Conservation (phyloP, 257 asterid species). For the Euphrasia confusa region DNA sequence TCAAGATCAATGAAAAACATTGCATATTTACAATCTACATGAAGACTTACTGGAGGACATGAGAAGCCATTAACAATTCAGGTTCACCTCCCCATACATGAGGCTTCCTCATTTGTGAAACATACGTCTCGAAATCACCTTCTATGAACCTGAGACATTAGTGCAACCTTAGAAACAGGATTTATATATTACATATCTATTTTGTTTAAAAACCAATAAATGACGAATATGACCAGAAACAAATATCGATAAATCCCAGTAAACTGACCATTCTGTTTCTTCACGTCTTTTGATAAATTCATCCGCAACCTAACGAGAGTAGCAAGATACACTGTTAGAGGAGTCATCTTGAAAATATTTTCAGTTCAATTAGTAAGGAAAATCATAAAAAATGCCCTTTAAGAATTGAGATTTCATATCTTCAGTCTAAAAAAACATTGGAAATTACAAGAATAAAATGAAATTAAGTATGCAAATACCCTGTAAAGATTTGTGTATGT, state of each 20-base stretch:
- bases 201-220: background rate
- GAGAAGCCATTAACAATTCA: conserved; percentile 91
- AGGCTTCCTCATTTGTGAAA: conserved; percentile 67
- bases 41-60: conserved; percentile 71
- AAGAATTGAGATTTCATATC: too few species aligned
- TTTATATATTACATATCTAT: background rate
- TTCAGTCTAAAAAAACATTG: too few species aligned
- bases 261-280: conserved; percentile 85
- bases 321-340: conserved; percentile 30
- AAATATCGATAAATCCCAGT: background rate
- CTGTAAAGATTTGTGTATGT: background rate
- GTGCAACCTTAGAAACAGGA: conserved; percentile 3
- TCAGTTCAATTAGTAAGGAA: background rate
- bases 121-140: conserved; percentile 80
- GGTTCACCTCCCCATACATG: conserved; percentile 99
- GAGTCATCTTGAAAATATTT: conserved; percentile 14
- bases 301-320: conserved; percentile 63
- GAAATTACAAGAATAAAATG: too few species aligned
- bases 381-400: too few species aligned
- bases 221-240: background rate
- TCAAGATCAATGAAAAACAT: conserved; percentile 3
- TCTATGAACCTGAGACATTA: conserved; percentile 76
- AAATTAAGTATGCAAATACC: too few species aligned
- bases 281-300: conserved; percentile 76
- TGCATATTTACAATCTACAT: background rate